A percentile compares a stretch with the other conserved stretches of the same genome.
phyloP scores from a whole-genome alignment of 1,139 yeast species.

The Yamadazyma diospyri region DNA sequence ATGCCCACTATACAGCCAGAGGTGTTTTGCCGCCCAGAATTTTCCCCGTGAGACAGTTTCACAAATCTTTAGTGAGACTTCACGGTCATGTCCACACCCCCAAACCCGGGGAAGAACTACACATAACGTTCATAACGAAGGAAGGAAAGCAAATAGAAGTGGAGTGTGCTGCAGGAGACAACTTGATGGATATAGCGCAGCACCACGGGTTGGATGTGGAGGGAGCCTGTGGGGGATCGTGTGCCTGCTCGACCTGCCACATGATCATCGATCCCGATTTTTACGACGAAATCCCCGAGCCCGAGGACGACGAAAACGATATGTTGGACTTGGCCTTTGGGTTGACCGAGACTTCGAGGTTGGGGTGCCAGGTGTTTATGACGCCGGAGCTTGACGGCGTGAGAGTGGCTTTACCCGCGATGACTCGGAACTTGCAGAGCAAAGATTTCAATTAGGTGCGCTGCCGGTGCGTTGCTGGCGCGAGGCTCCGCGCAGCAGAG shows the following conservation, averaged over 20 bases:
- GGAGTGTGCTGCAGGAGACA: constrained; percentile 92
- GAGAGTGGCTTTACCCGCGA: constrained; percentile 94
- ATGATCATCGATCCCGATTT: constrained; percentile 92
- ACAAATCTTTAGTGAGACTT: constrained; percentile 18
- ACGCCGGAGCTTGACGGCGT: constrained; percentile 86
- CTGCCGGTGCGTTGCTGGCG: no score
- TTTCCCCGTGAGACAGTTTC: constrained; percentile 17
- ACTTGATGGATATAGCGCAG: constrained; percentile 89
- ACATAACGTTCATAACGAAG: constrained; percentile 86
- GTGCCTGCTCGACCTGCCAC: constrained; percentile 98
- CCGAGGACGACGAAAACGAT: constrained; percentile 96
- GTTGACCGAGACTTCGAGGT: constrained; percentile 88
- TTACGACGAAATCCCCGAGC: constrained; percentile 89
- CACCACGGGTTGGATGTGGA: constrained; percentile 93
- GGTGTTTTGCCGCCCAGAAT: no score
- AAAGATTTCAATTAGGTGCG: constrained; percentile 58
- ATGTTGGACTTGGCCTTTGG: constrained; percentile 98
- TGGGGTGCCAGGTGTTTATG: constrained; percentile 94
- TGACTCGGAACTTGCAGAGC: constrained; percentile 88
- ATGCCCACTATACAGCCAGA: no score
- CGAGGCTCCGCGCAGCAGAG: background rate
- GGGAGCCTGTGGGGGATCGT: constrained; percentile 98
- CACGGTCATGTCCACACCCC: constrained; percentile 93
- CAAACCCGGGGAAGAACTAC: constrained; percentile 88
- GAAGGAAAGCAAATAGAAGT: constrained; percentile 80